Evolutionary conservation across 2,329 filamentous ascomycete species (phyloP).

Genomic region (Colletotrichum sp.): DNA sequence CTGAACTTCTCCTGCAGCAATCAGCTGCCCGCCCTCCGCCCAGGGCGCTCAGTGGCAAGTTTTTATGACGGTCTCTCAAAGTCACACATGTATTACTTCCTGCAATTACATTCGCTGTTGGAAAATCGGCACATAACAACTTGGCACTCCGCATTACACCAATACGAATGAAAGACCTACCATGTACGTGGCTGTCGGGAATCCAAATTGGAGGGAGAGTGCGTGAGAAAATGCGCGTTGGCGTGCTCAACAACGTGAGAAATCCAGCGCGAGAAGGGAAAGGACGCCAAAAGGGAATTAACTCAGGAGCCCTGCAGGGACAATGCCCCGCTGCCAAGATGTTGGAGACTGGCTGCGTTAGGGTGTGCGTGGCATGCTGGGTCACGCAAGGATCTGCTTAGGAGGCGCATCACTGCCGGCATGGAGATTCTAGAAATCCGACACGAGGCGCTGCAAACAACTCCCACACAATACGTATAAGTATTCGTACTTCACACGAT

Average conservation of each 20-base stretch:
- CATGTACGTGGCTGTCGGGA: neutral
- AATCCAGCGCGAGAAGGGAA: neutral
- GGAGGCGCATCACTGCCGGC: neutral
- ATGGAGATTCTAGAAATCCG: neutral
- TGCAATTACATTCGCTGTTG: neutral
- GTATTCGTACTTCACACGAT: neutral
- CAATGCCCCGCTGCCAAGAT: constrained; percentile 3
- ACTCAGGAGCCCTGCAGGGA: constrained; percentile 1
- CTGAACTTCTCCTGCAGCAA: neutral
- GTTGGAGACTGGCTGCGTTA: neutral
- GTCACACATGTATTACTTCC: neutral
- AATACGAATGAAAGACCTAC: neutral
- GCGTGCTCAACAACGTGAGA: neutral
- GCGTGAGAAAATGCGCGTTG: neutral
- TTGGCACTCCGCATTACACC: neutral
- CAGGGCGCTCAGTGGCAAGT: neutral
- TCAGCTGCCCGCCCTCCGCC: neutral
- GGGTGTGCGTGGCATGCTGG: neutral
- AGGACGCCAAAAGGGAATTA: neutral
- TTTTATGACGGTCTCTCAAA: neutral
- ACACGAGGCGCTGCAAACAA: neutral
- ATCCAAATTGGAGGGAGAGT: neutral
- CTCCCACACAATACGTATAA: neutral
- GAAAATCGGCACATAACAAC: neutral
- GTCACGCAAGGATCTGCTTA: neutral